Percentiles rank a stretch among this genome's conserved stretches.
phyloP scores from a whole-genome alignment of 768 basidiomycete genomes.

The Tremella mesenterica region DNA sequence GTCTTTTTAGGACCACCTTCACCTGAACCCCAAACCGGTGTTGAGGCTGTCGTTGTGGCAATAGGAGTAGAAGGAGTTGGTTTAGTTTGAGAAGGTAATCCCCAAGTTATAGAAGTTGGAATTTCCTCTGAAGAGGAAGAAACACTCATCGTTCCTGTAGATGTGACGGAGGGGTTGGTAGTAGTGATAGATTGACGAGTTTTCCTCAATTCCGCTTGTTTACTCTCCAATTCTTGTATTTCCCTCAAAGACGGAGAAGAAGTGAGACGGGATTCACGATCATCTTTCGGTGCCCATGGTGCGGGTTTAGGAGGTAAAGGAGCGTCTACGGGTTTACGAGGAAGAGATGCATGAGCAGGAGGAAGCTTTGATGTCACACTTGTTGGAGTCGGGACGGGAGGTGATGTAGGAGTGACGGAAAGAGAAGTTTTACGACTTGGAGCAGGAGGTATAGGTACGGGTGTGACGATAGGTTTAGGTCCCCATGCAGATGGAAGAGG shows the following conservation, averaged over 20 bases:
- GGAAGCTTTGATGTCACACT: slow-evolving; percentile 9
- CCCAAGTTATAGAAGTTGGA: slow-evolving; percentile 39
- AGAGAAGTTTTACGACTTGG: slow-evolving; percentile 47
- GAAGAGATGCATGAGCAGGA: slow-evolving; percentile 11
- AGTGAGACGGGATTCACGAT: slow-evolving; percentile 50
- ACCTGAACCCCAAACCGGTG: slow-evolving; percentile 60
- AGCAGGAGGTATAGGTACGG: slow-evolving; percentile 45
- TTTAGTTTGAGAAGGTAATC: slow-evolving; percentile 33
- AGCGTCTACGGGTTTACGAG: neutral
- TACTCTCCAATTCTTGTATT: slow-evolving; percentile 88
- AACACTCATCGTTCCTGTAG: too few relatives aligned
- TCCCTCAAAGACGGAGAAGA: slow-evolving; percentile 68
- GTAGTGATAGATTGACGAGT: slow-evolving; percentile 60
- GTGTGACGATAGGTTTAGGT: slow-evolving; percentile 24
- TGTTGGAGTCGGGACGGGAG: slow-evolving; percentile 11
- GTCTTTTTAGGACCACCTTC: slow-evolving; percentile 65
- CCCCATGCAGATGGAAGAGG: neutral
- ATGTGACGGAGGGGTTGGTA: slow-evolving; percentile 46
- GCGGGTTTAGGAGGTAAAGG: slow-evolving; percentile 26
- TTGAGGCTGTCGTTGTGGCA: slow-evolving; percentile 41
- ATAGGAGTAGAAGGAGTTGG: slow-evolving; percentile 27
- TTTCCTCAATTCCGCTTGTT: slow-evolving; percentile 66
- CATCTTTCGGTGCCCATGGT: slow-evolving; percentile 50
- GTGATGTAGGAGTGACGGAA: slow-evolving; percentile 23
- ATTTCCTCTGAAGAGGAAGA: too few relatives aligned